Conservation (phyloP, 2,329 filamentous ascomycete species). For the Alternaria burnsii region DNA sequence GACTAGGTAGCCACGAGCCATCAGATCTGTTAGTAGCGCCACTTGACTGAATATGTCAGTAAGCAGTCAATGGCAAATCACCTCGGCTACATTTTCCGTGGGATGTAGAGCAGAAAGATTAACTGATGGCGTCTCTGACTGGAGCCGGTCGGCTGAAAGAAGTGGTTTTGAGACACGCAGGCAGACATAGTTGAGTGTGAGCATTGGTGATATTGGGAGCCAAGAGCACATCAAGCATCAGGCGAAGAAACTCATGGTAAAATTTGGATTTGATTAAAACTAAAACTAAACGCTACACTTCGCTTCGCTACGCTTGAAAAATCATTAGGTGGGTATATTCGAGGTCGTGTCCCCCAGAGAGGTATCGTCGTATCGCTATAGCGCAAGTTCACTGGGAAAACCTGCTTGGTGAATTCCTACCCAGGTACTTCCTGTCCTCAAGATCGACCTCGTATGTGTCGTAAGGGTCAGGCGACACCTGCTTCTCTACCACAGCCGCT, state of each 20-base stretch:
- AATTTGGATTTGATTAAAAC: neutral
- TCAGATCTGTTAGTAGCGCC: neutral
- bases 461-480: neutral
- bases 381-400: neutral
- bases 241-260: neutral
- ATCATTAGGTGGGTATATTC: neutral
- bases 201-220: neutral
- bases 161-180: neutral
- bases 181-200: neutral
- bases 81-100: no score
- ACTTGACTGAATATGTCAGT: no score
- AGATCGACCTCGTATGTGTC: neutral
- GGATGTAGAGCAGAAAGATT: neutral
- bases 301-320: neutral
- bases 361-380: neutral
- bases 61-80: no score
- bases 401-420: neutral
- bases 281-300: neutral
- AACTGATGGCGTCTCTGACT: neutral
- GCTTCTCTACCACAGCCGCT: neutral
- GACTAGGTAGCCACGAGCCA: neutral
- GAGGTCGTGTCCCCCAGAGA: neutral
- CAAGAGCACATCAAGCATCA: neutral
- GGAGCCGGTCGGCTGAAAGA: neutral
- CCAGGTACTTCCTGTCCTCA: slow-evolving; percentile 2